Percentiles rank a stretch among this genome's conserved stretches.
These are phyloP conservation scores for Cyphellophora europaea DNA, from an alignment of 2,329 filamentous ascomycete genomes.

Conservation along the genomic window DNA sequence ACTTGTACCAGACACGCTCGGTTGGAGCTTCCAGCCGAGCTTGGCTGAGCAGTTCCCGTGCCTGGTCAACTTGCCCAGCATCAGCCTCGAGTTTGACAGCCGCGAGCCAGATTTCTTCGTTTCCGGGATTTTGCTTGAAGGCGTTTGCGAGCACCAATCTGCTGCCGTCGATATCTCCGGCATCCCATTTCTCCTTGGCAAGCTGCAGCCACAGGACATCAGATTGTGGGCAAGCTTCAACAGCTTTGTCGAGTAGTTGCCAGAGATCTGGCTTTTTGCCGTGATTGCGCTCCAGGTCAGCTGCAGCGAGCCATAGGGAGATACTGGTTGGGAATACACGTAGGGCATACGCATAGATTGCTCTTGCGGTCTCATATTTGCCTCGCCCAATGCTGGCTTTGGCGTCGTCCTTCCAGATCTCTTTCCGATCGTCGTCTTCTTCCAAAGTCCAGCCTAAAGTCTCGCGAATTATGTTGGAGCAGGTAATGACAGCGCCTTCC, in stretches of 20 bases:
- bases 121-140: slow-evolving; percentile 91
- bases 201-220: slow-evolving; percentile 94
- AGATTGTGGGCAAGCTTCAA: slow-evolving; percentile 83
- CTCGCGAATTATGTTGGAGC: slow-evolving; percentile 79
- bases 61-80: slow-evolving; percentile 71
- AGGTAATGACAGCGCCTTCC: slow-evolving; percentile 79
- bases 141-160: slow-evolving; percentile 76
- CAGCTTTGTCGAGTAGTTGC: slow-evolving; percentile 81
- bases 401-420: slow-evolving; percentile 93
- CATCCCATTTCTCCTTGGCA: slow-evolving; percentile 87
- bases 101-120: slow-evolving; percentile 95
- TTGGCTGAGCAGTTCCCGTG: slow-evolving; percentile 68
- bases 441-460: slow-evolving; percentile 89
- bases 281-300: slow-evolving; percentile 83
- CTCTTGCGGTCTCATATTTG: slow-evolving; percentile 79
- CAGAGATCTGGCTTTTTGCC: slow-evolving; percentile 75
- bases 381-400: slow-evolving; percentile 70
- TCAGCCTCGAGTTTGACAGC: slow-evolving; percentile 95
- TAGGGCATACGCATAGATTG: slow-evolving; percentile 85
- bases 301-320: slow-evolving; percentile 81
- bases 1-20: slow-evolving; percentile 95
- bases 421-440: slow-evolving; percentile 91
- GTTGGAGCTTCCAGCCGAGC: slow-evolving; percentile 85
- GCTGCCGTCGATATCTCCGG: slow-evolving; percentile 78
- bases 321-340: slow-evolving; percentile 82